Conservation (phyloP, 768 basidiomycete genomes). For the Paxillus ammoniavirescens region DNA sequence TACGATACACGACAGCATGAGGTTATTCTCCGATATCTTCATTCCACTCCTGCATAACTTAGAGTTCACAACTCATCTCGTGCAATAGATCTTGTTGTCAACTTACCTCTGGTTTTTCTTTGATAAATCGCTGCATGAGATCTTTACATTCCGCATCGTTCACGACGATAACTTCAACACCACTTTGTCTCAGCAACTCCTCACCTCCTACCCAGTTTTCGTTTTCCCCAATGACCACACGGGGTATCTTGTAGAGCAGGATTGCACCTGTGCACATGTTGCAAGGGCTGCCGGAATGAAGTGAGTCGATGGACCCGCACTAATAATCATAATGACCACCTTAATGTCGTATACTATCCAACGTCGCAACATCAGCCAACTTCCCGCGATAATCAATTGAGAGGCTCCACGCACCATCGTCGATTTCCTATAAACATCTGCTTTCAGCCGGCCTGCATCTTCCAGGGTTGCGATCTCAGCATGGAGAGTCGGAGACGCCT, state of each 20-base stretch:
- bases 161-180: slow-evolving; percentile 53
- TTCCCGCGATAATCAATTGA: background rate
- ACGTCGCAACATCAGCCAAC: background rate
- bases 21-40: slow-evolving; percentile 56
- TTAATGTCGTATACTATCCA: slow-evolving; percentile 38
- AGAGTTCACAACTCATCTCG: slow-evolving; percentile 8
- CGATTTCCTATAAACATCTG: slow-evolving; percentile 42
- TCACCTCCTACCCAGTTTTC: slow-evolving; percentile 53
- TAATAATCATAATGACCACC: slow-evolving; percentile 21
- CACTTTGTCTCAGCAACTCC: slow-evolving; percentile 46
- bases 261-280: slow-evolving; percentile 66
- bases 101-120: slow-evolving; percentile 51
- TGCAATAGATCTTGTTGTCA: slow-evolving; percentile 6
- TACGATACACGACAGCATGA: slow-evolving; percentile 7
- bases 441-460: slow-evolving; percentile 48
- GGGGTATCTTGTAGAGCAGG: slow-evolving; percentile 60
- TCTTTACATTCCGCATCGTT: slow-evolving; percentile 50
- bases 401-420: slow-evolving; percentile 43
- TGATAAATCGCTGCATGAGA: slow-evolving; percentile 57
- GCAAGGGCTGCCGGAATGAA: slow-evolving; percentile 46
- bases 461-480: slow-evolving; percentile 52
- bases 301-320: background rate
- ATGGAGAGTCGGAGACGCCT: slow-evolving; percentile 41
- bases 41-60: slow-evolving; percentile 47
- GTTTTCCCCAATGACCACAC: slow-evolving; percentile 68